Base-by-base conservation (phyloP, 2,329 filamentous ascomycete species). In the Alternaria conjuncta region DNA sequence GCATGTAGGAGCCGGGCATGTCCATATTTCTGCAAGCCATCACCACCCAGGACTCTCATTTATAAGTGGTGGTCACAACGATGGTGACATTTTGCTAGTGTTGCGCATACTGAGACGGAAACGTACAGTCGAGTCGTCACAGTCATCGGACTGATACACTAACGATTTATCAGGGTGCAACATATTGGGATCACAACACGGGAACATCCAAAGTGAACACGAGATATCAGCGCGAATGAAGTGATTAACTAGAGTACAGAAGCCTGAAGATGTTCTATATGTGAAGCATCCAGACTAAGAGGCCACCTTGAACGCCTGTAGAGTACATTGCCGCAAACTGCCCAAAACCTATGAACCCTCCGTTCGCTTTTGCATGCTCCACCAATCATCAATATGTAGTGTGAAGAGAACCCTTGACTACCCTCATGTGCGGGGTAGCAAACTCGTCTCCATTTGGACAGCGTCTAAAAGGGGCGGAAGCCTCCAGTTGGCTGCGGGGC, bases 401-500 rank as follows among this genome's bases (percentile, higher is more conserved):
- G 65, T 44, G 68, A 72, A 70, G 45, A 50, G 50, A 36, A 55
- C 26, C 59, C 30, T 15, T 46, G 36, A 15, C 28, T 44, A 53
- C 12, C 20, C 32, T 12, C 9, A 6, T 18, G 6, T 30, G 2
- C n/a, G 58, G 45, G n/a, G 15, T 26, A 43, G 50, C 23, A 13
- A 54, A 32, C 28, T 57, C 30, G 15, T 21, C 32, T 28, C 21
- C 26, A 28, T 15, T 26, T 20, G 36, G 15, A 28, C 43, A 32
- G 7, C 20, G 20, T 10, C 25, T 77, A 81, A 64, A 81, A 82
- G 8, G 70, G 77, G 18, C 79, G 72, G 70, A 71, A 81, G 45
- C 80, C 94, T 49, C 81, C 94, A 68, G 95, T 98, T 56, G 92
- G 87, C 84, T 97, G 94, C 62, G 94, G 92, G 63, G 91, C 90